phyloP scores from a whole-genome alignment of 495 filamentous ascomycete genomes.

The Staphylotrichum tortipilum region DNA sequence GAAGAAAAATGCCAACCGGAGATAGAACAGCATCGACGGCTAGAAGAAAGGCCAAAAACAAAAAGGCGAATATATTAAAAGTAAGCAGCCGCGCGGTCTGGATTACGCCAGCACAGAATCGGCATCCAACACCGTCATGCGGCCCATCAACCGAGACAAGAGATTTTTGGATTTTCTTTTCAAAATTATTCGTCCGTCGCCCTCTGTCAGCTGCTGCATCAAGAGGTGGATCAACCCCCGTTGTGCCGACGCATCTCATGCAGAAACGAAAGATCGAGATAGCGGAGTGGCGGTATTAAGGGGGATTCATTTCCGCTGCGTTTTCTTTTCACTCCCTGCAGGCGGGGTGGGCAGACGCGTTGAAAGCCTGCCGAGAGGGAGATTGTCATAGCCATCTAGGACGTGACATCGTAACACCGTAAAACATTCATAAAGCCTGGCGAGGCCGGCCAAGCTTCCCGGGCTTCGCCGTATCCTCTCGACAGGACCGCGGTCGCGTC shows the following conservation, averaged over 20 bases:
- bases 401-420: slow-evolving; percentile 35
- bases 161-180: not conserved
- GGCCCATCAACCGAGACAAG: slow-evolving; percentile 1
- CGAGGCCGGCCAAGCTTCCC: not conserved
- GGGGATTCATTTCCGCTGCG: slow-evolving; percentile 9
- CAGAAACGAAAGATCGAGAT: not conserved
- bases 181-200: not conserved
- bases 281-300: not conserved
- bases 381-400: slow-evolving; percentile 29
- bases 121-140: slow-evolving; percentile 9
- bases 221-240: not conserved
- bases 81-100: not conserved
- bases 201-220: not conserved
- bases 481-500: not conserved
- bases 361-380: slow-evolving; percentile 14
- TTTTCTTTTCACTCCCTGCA: slow-evolving; percentile 9
- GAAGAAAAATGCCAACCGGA: too few species aligned
- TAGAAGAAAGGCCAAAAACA: not conserved
- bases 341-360: slow-evolving; percentile 2
- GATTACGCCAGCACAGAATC: not conserved
- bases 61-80: slow-evolving; percentile 7
- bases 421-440: slow-evolving; percentile 25
- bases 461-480: slow-evolving; percentile 4
- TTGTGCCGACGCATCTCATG: not conserved
- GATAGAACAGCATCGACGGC: too few species aligned